Base-by-base conservation (phyloP, 805 yeast species). In the Ogataea minuta region DNA sequence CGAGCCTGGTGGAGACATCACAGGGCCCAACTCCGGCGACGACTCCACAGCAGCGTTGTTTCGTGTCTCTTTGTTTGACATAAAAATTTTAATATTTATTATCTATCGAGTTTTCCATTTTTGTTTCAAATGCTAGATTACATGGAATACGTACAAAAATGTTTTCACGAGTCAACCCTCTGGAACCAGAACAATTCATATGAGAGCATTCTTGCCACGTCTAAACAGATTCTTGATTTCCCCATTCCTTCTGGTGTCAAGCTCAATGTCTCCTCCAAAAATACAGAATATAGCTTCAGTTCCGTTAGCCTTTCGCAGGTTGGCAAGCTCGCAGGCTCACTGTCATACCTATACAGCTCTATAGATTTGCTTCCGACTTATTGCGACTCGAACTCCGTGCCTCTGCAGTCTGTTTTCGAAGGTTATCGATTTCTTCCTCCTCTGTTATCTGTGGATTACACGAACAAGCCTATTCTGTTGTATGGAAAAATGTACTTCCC, bases 401-500 rank as follows among this genome's bases (percentile, higher is more conserved):
- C 78, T 3, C 66, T 88, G 12, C 87, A 82, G 47, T 79, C 79
- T 19, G 81, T 84, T 2, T 70, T 84, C 5, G 72, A 84, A 16
- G 87, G 95, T 0, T 87, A 84, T 54, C 66, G 76, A 37, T 66
- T 73, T 30, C 67, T 83, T 2, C 42, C 48, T 13, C 45, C 50
- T 2, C 50, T 41, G 9, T 17, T 14, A 5, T 13, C 23, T 4
- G n/a, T 24, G 11, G 17, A 25, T 8, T 28, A 43, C 30, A 23
- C 36, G 15, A 21, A 44, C 8, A 44, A 49, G 34, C 63, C 71
- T 24, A 66, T 79, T 0, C 65, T 91, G 11, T 62, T 84, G 23
- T 91, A 87, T 59, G 98, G 98, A 1, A 70, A 91, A 47, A 76
- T 93, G 79, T 85, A 82, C 54, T 79, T 91, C 45, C 98, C 99